Base-by-base conservation (phyloP, 257 asterid genomes). In the Plectranthus barbatus region DNA sequence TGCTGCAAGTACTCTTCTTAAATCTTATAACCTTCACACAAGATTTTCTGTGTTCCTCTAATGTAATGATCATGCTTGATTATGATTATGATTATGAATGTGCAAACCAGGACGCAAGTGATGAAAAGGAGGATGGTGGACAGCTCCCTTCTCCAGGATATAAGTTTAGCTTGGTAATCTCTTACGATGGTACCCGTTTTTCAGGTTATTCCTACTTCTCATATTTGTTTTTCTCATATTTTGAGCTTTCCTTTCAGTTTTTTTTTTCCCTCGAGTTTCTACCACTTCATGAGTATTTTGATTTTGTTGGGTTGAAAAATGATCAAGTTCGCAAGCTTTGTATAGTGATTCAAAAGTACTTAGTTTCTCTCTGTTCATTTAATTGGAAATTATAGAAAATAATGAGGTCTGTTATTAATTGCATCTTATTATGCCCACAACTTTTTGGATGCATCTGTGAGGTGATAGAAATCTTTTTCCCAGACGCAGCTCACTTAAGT, bases 181-280 rank as follows among this genome's bases (percentile, higher is more conserved):
- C 95, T 26, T 91, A 88, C 12, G 96, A 91, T 49, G 97, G 97
- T 68, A 81, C 95, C 49, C 79, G 86, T 39, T 89, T 69, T 83
- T 88, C 98, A 81, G 98, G 98, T 89, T 73, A 62, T 18, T 60
- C 45, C 44, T 48, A 50, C 63, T 67, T 56, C n/a, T 4, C 13
- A 7, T 40, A 29, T 7, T 24, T 37, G 53, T 8, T 49, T 9
- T 50, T 15, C 23, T 56, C 14, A 13, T 44, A 7, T n/a, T 37
- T 68, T 40, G 40, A 46, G 11, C 62, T 57, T 53, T 39, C 41
- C 29, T 53, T 42, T 34, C 50, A 45, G 40, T 6, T 39, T 33
- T 18, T 34, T 49, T 21, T 17, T 56, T 20, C 40, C 5, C 5
- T 34, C 40, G 2, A 10, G 12, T 33, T 62, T 57, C 17, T 66